Base-by-base conservation (phyloP, 805 yeast species). In the Metschnikowia anglica region DNA sequence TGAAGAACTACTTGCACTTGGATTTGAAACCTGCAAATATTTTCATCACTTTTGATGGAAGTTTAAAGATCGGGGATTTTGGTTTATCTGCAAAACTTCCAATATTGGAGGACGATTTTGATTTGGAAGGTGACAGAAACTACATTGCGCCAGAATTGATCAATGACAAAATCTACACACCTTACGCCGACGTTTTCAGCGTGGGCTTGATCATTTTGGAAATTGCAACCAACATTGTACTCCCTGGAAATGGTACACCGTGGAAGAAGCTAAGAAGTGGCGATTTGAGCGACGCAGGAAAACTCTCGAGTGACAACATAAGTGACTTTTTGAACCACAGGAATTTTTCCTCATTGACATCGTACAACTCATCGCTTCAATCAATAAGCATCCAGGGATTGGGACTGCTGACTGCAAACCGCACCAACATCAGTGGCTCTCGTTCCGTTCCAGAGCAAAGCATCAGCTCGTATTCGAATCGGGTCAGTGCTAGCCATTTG, bases 241-340 rank as follows among this genome's bases (percentile, higher is more conserved):
- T 93, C 39, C 99, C 99, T 1, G 98, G 91, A 54, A 90, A 93
- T 60, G 99, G 99, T 5, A 77, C 88, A 11, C 90, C 95, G 23
- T 93, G 99, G 99, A 95, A 95, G 53, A 89, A 90, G 62, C 69
- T 93, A 47, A 75, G 99, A 51, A 86, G 96, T 31, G 99, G 98
- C 0, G 99, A 93, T 62, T 71, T 93, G 51, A 82, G 95, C 13
- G 99, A 93, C 62, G 97, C 98, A 0, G 97, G 98, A 1, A 79
- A 81, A 53, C 70, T 90, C 46, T 81, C 88, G 34, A 65, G 71
- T 48, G 76, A 70, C 49, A 71, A 71, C 48, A 64, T 71, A 31
- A 65, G 71, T 48, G 74, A 69, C 44, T 69, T 66, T 44, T 56
- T 70, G 40, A 66, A 62, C 35, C 70, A 68, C 53, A 62, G 61